Conservation (phyloP, 2,329 filamentous ascomycete genomes). For the Aspergillus sergii region DNA sequence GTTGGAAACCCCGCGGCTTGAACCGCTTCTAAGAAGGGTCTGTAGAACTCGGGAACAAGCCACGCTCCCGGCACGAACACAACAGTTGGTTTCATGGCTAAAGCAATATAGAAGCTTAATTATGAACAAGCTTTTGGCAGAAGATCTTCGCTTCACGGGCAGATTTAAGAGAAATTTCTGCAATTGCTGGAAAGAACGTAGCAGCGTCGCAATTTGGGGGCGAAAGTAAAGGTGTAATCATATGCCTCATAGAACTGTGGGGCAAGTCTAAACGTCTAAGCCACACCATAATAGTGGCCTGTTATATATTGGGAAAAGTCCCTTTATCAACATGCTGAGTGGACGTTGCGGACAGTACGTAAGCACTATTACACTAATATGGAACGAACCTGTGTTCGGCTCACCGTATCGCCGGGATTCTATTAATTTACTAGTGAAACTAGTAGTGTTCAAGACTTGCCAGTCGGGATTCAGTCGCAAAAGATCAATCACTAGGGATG, state of each 20-base stretch:
- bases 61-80: slow-evolving; percentile 46
- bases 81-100: slow-evolving; percentile 23
- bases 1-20: slow-evolving; percentile 33
- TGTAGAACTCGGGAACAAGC: slow-evolving; percentile 38
- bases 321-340: no score
- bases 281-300: background rate
- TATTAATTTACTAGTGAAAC: background rate
- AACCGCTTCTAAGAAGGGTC: slow-evolving; percentile 34
- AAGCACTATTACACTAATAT: background rate
- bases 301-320: background rate
- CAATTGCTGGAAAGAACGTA: background rate
- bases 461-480: no score
- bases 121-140: background rate
- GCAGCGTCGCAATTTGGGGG: background rate
- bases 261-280: background rate
- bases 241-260: no score
- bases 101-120: background rate
- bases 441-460: fast-evolving
- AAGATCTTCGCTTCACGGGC: background rate
- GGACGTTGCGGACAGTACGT: background rate
- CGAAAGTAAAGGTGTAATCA: background rate
- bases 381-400: background rate
- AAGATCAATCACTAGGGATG: background rate
- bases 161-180: background rate
- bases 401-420: no score